phyloP scores from a whole-genome alignment of 805 yeast species.

The Myxozyma udenii region DNA sequence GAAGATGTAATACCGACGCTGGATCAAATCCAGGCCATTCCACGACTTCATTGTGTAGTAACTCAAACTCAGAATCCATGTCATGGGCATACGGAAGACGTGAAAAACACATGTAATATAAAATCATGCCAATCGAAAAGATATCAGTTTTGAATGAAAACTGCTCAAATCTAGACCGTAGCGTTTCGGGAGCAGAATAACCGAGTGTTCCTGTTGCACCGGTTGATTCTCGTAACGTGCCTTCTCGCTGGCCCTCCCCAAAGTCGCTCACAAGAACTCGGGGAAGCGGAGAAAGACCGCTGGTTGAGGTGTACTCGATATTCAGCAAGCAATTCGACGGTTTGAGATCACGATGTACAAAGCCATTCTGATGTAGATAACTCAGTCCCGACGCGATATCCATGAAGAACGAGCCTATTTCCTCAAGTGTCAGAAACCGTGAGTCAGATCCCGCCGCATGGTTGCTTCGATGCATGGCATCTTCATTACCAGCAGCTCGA shows the following conservation, averaged over 20 bases:
- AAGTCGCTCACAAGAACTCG: slow-evolving; percentile 80
- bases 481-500: too few relatives aligned
- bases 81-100: slow-evolving; percentile 54
- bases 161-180: slow-evolving; percentile 43
- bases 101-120: slow-evolving; percentile 71
- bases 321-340: slow-evolving; percentile 78
- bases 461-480: not conserved
- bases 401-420: slow-evolving; percentile 62
- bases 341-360: slow-evolving; percentile 84
- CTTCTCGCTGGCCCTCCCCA: slow-evolving; percentile 81
- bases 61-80: slow-evolving; percentile 36
- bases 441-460: not conserved
- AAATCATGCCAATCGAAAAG: slow-evolving; percentile 80
- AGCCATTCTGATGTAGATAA: slow-evolving; percentile 68
- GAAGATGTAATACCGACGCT: slow-evolving; percentile 25
- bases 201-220: slow-evolving; percentile 89
- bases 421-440: slow-evolving; percentile 47
- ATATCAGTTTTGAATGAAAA: slow-evolving; percentile 74
- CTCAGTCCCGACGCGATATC: slow-evolving; percentile 70
- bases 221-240: slow-evolving; percentile 60
- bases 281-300: slow-evolving; percentile 45
- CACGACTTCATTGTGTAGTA: slow-evolving; percentile 41
- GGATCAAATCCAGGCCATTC: slow-evolving; percentile 37
- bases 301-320: not conserved
- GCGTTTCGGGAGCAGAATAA: slow-evolving; percentile 81